Percentiles rank a stretch among this genome's conserved stretches.
These are phyloP conservation scores for Chrysoporthe austroafricana DNA, from an alignment of 2,329 filamentous ascomycete species.

Conservation along the genomic window DNA sequence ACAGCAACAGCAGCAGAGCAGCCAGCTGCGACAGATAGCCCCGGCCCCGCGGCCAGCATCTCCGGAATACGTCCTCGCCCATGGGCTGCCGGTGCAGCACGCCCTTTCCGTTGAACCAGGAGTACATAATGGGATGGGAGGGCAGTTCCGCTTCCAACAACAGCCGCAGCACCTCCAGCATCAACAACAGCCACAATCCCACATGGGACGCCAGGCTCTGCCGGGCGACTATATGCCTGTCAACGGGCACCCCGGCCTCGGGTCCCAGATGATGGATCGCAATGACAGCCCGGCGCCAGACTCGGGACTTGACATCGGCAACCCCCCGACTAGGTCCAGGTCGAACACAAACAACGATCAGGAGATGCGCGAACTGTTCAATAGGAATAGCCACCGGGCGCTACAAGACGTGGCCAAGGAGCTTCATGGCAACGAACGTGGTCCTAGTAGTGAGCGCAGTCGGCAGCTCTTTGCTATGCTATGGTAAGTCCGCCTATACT, in stretches of 20 bases:
- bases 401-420: constrained; percentile 75
- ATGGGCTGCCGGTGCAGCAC: constrained; percentile 55
- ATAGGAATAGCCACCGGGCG: constrained; percentile 67
- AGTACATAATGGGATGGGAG: constrained; percentile 50
- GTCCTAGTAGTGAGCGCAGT: constrained; percentile 79
- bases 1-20: constrained; percentile 43
- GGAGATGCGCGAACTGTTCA: constrained; percentile 76
- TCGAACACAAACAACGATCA: constrained; percentile 80
- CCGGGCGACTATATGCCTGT: constrained; percentile 53
- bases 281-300: constrained; percentile 63
- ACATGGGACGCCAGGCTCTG: constrained; percentile 54
- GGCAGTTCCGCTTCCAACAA: constrained; percentile 42
- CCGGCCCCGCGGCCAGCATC: constrained; percentile 51
- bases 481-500: constrained; percentile 62
- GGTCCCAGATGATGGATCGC: constrained; percentile 61
- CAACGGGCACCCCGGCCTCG: constrained; percentile 25
- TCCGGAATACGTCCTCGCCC: constrained; percentile 58
- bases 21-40: constrained; percentile 49
- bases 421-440: constrained; percentile 77
- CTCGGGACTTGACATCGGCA: constrained; percentile 49
- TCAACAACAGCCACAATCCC: constrained; percentile 37
- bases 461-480: constrained; percentile 89
- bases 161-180: constrained; percentile 35
- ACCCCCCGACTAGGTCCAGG: constrained; percentile 60
- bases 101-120: constrained; percentile 51